These are phyloP conservation scores for Saposhnikovia divaricata DNA, from an alignment of 129 eudicot genomes.

Conservation along the genomic window DNA sequence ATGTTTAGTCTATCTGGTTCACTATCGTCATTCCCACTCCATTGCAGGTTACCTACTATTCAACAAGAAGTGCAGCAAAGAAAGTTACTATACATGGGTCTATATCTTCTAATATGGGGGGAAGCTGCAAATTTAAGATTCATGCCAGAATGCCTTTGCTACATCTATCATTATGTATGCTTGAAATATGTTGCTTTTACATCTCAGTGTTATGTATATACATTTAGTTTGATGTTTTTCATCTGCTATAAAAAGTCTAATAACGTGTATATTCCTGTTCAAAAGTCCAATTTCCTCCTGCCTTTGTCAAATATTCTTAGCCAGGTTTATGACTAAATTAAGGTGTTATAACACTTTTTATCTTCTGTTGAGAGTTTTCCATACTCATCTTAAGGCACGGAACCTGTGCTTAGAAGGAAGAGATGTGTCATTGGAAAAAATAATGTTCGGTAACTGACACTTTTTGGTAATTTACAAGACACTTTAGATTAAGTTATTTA, in stretches of 20 bases:
- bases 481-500: too few species aligned
- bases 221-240: neutral
- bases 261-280: neutral
- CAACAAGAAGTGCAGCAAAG: too few species aligned
- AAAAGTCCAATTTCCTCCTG: neutral
- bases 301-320: neutral
- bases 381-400: neutral
- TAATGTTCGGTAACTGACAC: neutral
- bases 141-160: too few species aligned
- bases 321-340: neutral
- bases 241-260: neutral
- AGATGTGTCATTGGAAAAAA: neutral
- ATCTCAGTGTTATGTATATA: too few species aligned
- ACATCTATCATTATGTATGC: too few species aligned
- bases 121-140: too few species aligned
- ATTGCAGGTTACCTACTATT: too few species aligned
- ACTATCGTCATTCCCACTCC: too few species aligned
- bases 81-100: too few species aligned
- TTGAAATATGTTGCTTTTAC: too few species aligned
- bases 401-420: constrained; percentile 5
- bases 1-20: too few species aligned
- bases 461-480: neutral
- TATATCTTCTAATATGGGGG: too few species aligned
- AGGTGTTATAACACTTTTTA: neutral
- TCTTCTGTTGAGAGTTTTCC: neutral